phyloP scores from a whole-genome alignment of 2,329 filamentous ascomycete species.

The Pseudocercospora eumusae region DNA sequence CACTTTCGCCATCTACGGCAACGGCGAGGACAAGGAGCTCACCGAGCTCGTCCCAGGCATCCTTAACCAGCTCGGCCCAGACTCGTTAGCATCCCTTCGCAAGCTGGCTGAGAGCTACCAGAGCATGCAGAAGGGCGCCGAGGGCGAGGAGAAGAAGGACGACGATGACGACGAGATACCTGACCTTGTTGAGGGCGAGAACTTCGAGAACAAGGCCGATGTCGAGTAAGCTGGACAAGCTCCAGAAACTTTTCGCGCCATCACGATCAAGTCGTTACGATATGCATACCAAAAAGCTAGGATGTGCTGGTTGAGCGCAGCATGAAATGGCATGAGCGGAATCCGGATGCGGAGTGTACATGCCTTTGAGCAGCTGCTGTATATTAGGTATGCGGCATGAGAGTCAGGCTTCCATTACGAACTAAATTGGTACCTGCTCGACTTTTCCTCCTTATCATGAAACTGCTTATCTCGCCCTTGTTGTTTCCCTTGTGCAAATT shows the following conservation, averaged over 20 bases:
- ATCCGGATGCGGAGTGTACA: conserved; percentile 20
- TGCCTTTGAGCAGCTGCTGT: conserved; percentile 28
- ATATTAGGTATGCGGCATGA: conserved; percentile 28
- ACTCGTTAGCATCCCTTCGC: conserved; percentile 94
- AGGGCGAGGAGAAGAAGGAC: conserved; percentile 66
- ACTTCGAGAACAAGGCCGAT: conserved; percentile 80
- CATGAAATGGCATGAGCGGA: conserved; percentile 10
- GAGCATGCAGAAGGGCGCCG: conserved; percentile 94
- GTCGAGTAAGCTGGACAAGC: conserved; percentile 68
- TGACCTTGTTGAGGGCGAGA: conserved; percentile 93
- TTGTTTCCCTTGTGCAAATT: background rate
- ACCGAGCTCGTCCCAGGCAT: conserved; percentile 99
- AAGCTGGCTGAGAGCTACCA: conserved; percentile 99
- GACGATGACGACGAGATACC: conserved; percentile 90
- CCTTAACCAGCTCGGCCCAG: conserved; percentile 98
- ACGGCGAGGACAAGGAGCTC: conserved; percentile 99
- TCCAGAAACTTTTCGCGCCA: background rate
- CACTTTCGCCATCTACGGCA: conserved; percentile 99
- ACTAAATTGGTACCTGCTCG: conserved; percentile 5
- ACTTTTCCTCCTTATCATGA: background rate
- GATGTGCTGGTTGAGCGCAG: conserved; percentile 2
- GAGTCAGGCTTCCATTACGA: conserved; percentile 12
- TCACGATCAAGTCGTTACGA: conserved; percentile 10
- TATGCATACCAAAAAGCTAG: conserved; percentile 9
- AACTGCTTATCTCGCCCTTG: background rate